phyloP scores from a whole-genome alignment of 2,329 filamentous ascomycete species.

The Fusarium sp. region DNA sequence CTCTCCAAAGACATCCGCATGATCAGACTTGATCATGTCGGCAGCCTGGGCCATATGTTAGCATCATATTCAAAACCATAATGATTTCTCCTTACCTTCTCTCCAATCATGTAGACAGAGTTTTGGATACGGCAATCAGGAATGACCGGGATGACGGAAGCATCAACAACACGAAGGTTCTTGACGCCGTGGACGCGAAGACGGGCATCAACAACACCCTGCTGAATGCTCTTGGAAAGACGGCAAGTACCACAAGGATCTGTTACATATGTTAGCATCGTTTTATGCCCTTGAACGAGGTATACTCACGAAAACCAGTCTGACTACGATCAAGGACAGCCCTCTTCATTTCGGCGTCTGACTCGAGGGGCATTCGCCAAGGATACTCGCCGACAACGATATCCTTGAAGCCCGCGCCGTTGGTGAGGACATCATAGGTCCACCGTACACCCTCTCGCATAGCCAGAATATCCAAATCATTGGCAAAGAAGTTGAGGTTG shows the following conservation, averaged over 20 bases:
- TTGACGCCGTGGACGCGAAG: slow-evolving; percentile 29
- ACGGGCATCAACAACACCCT: slow-evolving; percentile 37
- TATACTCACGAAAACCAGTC: slow-evolving; percentile 61
- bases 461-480: slow-evolving; percentile 65
- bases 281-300: fast-evolving
- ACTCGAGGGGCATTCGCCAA: slow-evolving; percentile 67
- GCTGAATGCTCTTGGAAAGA: slow-evolving; percentile 58
- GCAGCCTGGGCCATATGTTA: not conserved
- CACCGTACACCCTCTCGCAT: slow-evolving; percentile 68
- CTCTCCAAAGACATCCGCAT: not conserved
- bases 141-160: slow-evolving; percentile 60
- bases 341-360: slow-evolving; percentile 66
- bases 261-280: not conserved
- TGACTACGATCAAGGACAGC: slow-evolving; percentile 67
- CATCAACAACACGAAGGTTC: slow-evolving; percentile 25
- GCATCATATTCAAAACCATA: fast-evolving
- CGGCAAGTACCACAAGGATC: slow-evolving; percentile 64
- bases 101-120: slow-evolving; percentile 69
- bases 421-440: slow-evolving; percentile 66
- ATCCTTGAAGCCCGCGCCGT: slow-evolving; percentile 66
- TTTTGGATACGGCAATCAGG: slow-evolving; percentile 68
- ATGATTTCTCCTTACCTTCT: slow-evolving; percentile 52
- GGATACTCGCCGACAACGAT: slow-evolving; percentile 66
- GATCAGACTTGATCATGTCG: slow-evolving; percentile 1
- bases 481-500: slow-evolving; percentile 68